Percentiles rank a stretch among this genome's conserved stretches.
phyloP scores from a whole-genome alignment of 495 filamentous ascomycete genomes.

The Aspergillus taichungensis region DNA sequence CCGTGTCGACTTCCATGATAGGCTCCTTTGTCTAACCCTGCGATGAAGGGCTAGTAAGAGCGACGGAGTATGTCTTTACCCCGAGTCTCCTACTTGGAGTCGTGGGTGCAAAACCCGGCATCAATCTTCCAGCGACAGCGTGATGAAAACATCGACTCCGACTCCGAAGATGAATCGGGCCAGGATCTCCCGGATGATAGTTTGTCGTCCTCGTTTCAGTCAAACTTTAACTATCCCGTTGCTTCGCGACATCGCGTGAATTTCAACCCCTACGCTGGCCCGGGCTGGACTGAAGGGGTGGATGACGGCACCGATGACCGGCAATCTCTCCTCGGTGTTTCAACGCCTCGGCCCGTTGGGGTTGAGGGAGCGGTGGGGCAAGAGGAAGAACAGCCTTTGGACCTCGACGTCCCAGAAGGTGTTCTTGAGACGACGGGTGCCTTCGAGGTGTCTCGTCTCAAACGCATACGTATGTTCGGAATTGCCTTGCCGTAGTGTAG shows the following conservation, averaged over 20 bases:
- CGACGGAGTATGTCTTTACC: conserved; percentile 13
- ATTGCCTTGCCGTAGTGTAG: too few species aligned
- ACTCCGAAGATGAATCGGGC: conserved; percentile 20
- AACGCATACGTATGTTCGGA: conserved; percentile 49
- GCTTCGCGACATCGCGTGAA: conserved; percentile 23
- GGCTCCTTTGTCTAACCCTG: too few species aligned
- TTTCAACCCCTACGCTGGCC: conserved; percentile 39
- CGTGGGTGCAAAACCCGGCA: conserved; percentile 35
- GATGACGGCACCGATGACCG: conserved; percentile 24
- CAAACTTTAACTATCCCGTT: conserved; percentile 19
- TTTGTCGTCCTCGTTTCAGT: conserved; percentile 35
- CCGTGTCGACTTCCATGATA: too few species aligned
- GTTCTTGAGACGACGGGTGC: conserved; percentile 45
- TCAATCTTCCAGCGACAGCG: conserved; percentile 19
- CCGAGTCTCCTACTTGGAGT: conserved; percentile 27
- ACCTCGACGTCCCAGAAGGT: not conserved
- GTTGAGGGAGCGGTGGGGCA: conserved; percentile 2
- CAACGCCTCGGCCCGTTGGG: conserved; percentile 16
- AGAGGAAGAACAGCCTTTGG: not conserved
- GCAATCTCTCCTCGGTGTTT: conserved; percentile 13
- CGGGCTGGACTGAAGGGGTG: conserved; percentile 28
- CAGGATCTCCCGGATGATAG: conserved; percentile 29
- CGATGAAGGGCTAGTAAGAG: too few species aligned
- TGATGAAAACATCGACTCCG: conserved; percentile 8
- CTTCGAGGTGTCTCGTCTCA: conserved; percentile 58